Evolutionary conservation across 768 basidiomycete species (phyloP).

Genomic region (Auriscalpium vulgare): DNA sequence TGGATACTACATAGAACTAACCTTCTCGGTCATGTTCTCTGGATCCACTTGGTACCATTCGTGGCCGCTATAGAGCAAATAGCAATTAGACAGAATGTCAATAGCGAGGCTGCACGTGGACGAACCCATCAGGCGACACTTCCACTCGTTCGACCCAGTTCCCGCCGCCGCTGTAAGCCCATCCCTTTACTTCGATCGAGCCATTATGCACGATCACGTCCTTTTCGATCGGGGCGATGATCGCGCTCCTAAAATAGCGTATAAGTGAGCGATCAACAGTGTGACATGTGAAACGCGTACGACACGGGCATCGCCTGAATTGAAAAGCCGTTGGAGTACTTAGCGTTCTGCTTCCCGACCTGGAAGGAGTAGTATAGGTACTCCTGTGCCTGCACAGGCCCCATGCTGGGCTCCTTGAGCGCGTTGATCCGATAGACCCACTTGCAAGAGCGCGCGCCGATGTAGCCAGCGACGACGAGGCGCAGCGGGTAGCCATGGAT

Average conservation of each 20-base stretch:
- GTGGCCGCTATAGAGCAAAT: conserved; percentile 29
- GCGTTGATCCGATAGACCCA: conserved; percentile 49
- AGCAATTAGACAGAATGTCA: background rate
- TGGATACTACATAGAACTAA: conserved; percentile 5
- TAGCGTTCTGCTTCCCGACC: conserved; percentile 45
- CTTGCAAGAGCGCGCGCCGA: conserved; percentile 46
- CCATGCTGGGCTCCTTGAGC: conserved; percentile 38
- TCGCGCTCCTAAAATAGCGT: conserved; percentile 33
- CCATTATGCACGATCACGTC: conserved; percentile 42
- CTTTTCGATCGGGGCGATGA: conserved; percentile 37
- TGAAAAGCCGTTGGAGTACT: conserved; percentile 47
- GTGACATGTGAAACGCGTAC: conserved; percentile 24
- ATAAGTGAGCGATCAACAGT: background rate
- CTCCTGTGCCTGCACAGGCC: conserved; percentile 45
- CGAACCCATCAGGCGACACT: conserved; percentile 40
- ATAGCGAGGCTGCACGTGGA: background rate
- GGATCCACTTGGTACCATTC: conserved; percentile 42
- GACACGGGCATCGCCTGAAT: conserved; percentile 55
- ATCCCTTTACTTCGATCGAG: conserved; percentile 30
- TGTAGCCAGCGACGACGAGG: conserved; percentile 44
- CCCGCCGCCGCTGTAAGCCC: conserved; percentile 29
- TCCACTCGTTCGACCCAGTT: conserved; percentile 53
- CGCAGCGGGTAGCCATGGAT: conserved; percentile 45
- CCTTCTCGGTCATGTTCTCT: conserved; percentile 43
- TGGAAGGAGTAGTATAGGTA: conserved; percentile 45